Conservation (phyloP, 768 basidiomycete genomes). For the Lactarius vividus region DNA sequence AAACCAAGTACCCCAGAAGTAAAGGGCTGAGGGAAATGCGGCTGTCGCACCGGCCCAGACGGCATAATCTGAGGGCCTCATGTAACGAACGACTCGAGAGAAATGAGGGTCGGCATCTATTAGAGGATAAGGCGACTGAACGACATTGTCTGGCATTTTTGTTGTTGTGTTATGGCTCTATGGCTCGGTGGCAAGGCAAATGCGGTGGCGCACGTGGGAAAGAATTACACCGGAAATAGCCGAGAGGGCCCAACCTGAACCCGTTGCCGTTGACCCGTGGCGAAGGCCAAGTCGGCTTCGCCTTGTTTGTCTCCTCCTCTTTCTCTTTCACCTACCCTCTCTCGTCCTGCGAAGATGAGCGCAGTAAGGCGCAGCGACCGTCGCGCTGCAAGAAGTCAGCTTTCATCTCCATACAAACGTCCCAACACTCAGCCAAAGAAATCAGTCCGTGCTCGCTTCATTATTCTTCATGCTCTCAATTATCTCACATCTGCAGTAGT, state of each 20-base stretch:
- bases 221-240: slow-evolving; percentile 15
- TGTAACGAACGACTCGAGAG: slow-evolving; percentile 81
- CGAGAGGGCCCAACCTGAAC: slow-evolving; percentile 7
- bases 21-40: slow-evolving; percentile 77
- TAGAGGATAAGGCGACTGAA: slow-evolving; percentile 75
- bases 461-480: slow-evolving; percentile 15
- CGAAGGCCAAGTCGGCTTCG: slow-evolving; percentile 2
- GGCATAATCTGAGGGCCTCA: slow-evolving; percentile 85
- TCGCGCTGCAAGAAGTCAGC: slow-evolving; percentile 22
- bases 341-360: slow-evolving; percentile 45
- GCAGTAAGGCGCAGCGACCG: slow-evolving; percentile 47
- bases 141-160: slow-evolving; percentile 52
- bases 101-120: slow-evolving; percentile 94
- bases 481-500: slow-evolving; percentile 33
- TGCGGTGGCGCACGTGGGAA: slow-evolving; percentile 21
- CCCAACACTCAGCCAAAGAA: slow-evolving; percentile 40
- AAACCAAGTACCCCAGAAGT: slow-evolving; percentile 63
- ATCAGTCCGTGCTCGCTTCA: slow-evolving; percentile 41
- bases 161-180: slow-evolving; percentile 4
- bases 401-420: slow-evolving; percentile 58
- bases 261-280: slow-evolving; percentile 15
- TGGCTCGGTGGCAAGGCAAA: too few relatives aligned
- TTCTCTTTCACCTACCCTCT: neutral
- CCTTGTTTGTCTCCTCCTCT: slow-evolving; percentile 4
- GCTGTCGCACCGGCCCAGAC: slow-evolving; percentile 78